A percentile compares a stretch with the other conserved stretches of the same genome.
Conservation (phyloP, 2,329 filamentous ascomycete species). For the Clonostachys sp. region DNA sequence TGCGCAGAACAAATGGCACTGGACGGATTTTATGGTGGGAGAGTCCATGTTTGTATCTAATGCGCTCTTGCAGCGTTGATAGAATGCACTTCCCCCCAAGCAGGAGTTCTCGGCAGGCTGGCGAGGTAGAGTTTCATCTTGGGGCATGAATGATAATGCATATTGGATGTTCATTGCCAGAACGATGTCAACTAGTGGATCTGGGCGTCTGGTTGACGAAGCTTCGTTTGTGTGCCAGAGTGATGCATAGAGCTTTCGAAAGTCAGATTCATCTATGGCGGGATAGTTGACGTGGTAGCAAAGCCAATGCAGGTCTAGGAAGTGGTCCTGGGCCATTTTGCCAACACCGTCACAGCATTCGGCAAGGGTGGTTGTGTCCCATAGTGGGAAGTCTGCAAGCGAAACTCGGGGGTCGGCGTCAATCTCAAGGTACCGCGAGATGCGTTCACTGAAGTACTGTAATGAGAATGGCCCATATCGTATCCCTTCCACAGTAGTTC, state of each 20-base stretch:
- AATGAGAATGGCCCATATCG: background rate
- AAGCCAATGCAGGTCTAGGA: slow-evolving; percentile 2
- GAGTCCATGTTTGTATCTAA: background rate
- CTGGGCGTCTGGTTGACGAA: background rate
- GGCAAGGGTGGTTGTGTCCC: background rate
- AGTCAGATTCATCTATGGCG: background rate
- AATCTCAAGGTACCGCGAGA: background rate
- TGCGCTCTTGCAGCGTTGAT: slow-evolving; percentile 1
- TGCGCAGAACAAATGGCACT: slow-evolving; percentile 1
- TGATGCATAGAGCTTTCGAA: slow-evolving; percentile 1
- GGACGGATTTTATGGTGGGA: background rate
- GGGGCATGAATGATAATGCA: background rate
- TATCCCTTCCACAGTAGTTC: background rate
- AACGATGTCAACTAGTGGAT: slow-evolving; percentile 3
- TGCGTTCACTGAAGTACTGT: background rate
- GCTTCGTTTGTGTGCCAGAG: background rate
- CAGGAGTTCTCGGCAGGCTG: background rate
- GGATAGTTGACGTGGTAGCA: slow-evolving; percentile 1
- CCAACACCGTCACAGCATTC: background rate
- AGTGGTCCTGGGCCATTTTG: slow-evolving; percentile 1
- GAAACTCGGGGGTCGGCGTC: background rate
- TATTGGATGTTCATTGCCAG: slow-evolving; percentile 3
- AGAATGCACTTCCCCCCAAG: slow-evolving; percentile 2
- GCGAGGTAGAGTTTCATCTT: background rate
- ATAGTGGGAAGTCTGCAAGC: background rate